phyloP scores from a whole-genome alignment of 2,329 filamentous ascomycete genomes.

The Ophiocordyceps unilateralis region DNA sequence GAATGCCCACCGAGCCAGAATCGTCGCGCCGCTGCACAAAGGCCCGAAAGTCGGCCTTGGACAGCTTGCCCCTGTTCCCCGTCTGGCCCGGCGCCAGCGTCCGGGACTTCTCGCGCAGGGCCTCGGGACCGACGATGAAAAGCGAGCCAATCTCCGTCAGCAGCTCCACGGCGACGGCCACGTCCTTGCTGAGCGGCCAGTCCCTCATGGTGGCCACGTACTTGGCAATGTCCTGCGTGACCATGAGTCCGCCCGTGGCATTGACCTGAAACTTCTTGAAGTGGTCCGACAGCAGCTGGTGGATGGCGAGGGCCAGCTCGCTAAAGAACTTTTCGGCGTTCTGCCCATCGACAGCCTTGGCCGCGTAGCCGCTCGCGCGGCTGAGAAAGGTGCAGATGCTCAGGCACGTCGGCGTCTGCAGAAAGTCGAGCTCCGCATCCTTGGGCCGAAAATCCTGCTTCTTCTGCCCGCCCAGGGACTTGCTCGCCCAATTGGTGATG shows the following conservation, averaged over 20 bases:
- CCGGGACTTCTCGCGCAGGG: slow-evolving; percentile 52
- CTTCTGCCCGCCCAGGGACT: slow-evolving; percentile 59
- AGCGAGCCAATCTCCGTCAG: slow-evolving; percentile 86
- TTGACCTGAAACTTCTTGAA: slow-evolving; percentile 91
- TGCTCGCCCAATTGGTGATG: slow-evolving; percentile 57
- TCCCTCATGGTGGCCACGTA: slow-evolving; percentile 75
- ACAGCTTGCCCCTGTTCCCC: slow-evolving; percentile 33
- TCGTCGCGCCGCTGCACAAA: slow-evolving; percentile 81
- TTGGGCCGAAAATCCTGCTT: slow-evolving; percentile 83
- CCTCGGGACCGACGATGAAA: slow-evolving; percentile 81
- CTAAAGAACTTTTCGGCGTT: slow-evolving; percentile 71
- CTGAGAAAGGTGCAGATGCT: slow-evolving; percentile 66
- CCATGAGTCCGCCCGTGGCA: slow-evolving; percentile 82
- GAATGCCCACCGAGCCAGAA: slow-evolving; percentile 61
- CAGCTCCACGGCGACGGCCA: slow-evolving; percentile 58
- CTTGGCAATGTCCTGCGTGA: slow-evolving; percentile 88
- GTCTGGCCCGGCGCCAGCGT: slow-evolving; percentile 29
- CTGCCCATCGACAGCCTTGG: slow-evolving; percentile 58
- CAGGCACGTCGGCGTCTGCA: slow-evolving; percentile 76
- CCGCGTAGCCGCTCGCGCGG: slow-evolving; percentile 43
- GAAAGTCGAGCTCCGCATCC: slow-evolving; percentile 60
- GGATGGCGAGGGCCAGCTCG: slow-evolving; percentile 67
- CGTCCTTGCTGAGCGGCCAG: slow-evolving; percentile 59
- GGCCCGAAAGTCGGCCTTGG: slow-evolving; percentile 57
- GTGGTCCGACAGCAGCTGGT: slow-evolving; percentile 70